Evolutionary conservation across 2,329 filamentous ascomycete species (phyloP), one percentile per base, ranked within the genome.

Genomic region (Periconia sp.): DNA sequence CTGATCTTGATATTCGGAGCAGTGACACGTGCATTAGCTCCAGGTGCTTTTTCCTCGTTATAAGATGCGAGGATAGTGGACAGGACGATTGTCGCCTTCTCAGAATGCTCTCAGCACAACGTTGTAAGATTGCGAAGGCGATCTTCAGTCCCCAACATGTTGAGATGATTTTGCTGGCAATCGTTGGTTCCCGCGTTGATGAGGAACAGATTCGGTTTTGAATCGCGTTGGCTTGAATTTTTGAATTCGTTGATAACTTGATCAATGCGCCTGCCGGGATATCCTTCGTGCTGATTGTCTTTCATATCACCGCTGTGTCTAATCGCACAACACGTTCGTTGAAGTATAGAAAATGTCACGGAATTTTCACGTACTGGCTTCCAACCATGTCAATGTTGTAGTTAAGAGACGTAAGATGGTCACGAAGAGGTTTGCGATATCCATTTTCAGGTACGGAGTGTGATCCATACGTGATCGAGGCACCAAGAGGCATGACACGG

Each of bases 361-460:
- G 40, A n/a, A 31, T 44, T 35, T 23, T 6, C n/a, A n/a, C 47
- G 41, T 43, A 50, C 47, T 43, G 37, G 47, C 47, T 50, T 50
- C 47, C 47, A 18, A 50, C 47, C 47, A 50, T 50, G 19, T 50
- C 33, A 20, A 50, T 40, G 20, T 50, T 50, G 40, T 50, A 50
- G 9, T 40, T 40, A 3, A 50, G 17, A 31, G 47, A 50, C 42
- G 18, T 50, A 8, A 50, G 27, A 43, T 50, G 47, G 20, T 50
- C 40, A 43, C 47, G 47, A n/a, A 50, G 42, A 30, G 47, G 37
- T 23, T 50, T 50, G 20, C 47, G 47, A 33, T 43, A 50, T 17
- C 47, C 47, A 50, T 50, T 40, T 17, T 23, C 14, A 13, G 47
- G 47, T 13, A 19, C 15, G n/a, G 47, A 50, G 6, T 11, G 19